Evolutionary conservation across 2,329 filamentous ascomycete genomes (phyloP).

Genomic region (Penicillium hesseltinei): DNA sequence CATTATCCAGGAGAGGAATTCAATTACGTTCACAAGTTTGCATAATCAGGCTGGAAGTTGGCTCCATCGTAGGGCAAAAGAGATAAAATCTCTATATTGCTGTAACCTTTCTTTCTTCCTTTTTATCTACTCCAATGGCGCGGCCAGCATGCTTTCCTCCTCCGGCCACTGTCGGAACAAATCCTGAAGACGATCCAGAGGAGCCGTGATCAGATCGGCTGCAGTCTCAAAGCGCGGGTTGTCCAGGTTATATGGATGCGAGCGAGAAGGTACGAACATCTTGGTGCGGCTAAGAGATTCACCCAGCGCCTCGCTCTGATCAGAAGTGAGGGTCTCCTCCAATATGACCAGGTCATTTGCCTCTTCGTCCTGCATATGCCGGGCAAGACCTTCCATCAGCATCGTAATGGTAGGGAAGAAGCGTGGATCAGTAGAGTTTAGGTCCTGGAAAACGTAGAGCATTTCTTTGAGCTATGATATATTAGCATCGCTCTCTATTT

Average conservation of each 20-base stretch:
- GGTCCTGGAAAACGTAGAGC: slow-evolving; percentile 51
- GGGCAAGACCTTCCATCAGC: slow-evolving; percentile 45
- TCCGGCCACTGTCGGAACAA: slow-evolving; percentile 56
- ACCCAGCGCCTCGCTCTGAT: slow-evolving; percentile 41
- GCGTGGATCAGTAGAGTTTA: slow-evolving; percentile 40
- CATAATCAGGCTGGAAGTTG: neutral
- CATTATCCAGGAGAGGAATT: neutral
- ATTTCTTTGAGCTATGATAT: slow-evolving; percentile 50
- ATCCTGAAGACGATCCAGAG: slow-evolving; percentile 57
- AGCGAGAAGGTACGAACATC: slow-evolving; percentile 52
- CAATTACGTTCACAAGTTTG: neutral
- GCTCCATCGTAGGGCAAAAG: neutral
- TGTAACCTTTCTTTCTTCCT: neutral
- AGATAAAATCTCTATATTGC: neutral
- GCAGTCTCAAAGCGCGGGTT: slow-evolving; percentile 58
- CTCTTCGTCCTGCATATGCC: slow-evolving; percentile 55
- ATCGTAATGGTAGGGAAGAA: slow-evolving; percentile 47
- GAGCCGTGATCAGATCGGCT: slow-evolving; percentile 54
- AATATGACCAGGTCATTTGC: slow-evolving; percentile 50
- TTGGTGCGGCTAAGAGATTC: slow-evolving; percentile 54
- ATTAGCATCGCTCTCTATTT: neutral
- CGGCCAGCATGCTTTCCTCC: slow-evolving; percentile 8
- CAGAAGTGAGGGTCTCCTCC: slow-evolving; percentile 42
- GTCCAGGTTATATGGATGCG: slow-evolving; percentile 52
- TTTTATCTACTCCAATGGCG: slow-evolving; percentile 6